Evolutionary conservation across 371 early-diverging fungal genomes (phyloP), one percentile per base, ranked within the genome.

Genomic region (Saksenaea oblongispora): DNA sequence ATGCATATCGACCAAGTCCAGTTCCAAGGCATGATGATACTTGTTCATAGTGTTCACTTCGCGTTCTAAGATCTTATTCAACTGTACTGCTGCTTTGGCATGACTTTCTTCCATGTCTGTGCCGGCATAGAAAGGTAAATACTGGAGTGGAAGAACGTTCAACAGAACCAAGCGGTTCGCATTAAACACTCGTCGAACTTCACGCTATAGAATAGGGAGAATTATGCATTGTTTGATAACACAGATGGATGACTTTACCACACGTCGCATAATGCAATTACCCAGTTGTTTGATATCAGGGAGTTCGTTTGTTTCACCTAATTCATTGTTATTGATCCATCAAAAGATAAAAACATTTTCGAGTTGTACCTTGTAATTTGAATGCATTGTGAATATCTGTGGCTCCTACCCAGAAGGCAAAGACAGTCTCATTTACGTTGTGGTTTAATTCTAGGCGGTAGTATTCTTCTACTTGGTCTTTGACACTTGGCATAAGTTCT

Each of bases 381-480:
- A 59, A 66, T 2, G 64, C 18, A 13, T 63, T 66, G 44, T 71
- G 64, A 14, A 75, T 66, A 53, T 79, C 83, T 44, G 75, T 76
- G 44, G 72, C 54, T 9, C 83, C 83, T 34, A 79, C 66, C 78
- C 78, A 82, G 26, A 82, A 60, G 17, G 76, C 83, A 71, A 72
- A 82, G 17, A 79, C 74, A 13, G 83, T 82, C 51, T 82, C 78
- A 17, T 64, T 64, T 3, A 78, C 60, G 14, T 74, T 65, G 44
- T 75, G 44, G 36, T 71, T 55, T 27, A 82, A 42, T 1, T 61
- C 55, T 5, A 72, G 70, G 15, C 63, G 51, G 53, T 82, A 77
- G 51, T 71, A 82, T 4, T 64, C 64, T 56, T 77, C 79, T 5
- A 82, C 42, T 63, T 82, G 82, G 58, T 82, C 82, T 53, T 63